Evolutionary conservation across 2,329 filamentous ascomycete species (phyloP), one percentile per base, ranked within the genome.

Genomic region (Sporothrix globosa): DNA sequence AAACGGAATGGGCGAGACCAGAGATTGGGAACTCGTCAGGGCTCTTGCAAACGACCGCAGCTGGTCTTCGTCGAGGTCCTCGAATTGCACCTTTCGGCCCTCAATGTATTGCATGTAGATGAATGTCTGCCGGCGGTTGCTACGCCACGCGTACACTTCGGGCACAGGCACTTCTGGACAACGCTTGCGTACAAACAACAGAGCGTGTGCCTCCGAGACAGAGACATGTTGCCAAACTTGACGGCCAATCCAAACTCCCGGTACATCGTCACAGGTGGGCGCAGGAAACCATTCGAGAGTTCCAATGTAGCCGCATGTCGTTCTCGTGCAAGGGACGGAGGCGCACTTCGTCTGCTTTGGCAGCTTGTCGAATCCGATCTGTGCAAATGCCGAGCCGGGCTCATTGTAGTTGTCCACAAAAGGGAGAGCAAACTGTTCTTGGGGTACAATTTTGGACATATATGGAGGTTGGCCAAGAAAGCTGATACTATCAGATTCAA

Each of bases 181-280:
- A 21, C 69, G 53, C 24, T 48, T 41, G 21, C 68, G 72, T 10
- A 74, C 24, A 52, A 70, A 70, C 46, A 70, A 46, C 14, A 73
- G 70, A n/a, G 60, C 70, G 67, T 76, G 69, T 30, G 75, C 75
- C 70, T 79, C 78, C 17, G 73, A 70, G 61, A 75, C 48, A 46
- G 75, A 76, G 24, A 75, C 71, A 1, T 71, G 52, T 69, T 52
- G 56, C 78, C 77, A 67, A 77, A 80, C 70, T 80, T 80, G 56
- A 79, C 76, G 65, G 76, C 19, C 21, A 79, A 60, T 1, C 74
- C 76, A 39, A 78, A 66, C 7, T 9, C 4, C 2, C 6, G n/a
- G 44, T 60, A 67, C 9, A 5, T 7, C 46, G 17, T 6, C 9
- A 69, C 60, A 5, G 60, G 46, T 2, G 67, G 67, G n/a, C 67